phyloP scores from a whole-genome alignment of 257 asterid genomes.

The Euphrasia confusa region DNA sequence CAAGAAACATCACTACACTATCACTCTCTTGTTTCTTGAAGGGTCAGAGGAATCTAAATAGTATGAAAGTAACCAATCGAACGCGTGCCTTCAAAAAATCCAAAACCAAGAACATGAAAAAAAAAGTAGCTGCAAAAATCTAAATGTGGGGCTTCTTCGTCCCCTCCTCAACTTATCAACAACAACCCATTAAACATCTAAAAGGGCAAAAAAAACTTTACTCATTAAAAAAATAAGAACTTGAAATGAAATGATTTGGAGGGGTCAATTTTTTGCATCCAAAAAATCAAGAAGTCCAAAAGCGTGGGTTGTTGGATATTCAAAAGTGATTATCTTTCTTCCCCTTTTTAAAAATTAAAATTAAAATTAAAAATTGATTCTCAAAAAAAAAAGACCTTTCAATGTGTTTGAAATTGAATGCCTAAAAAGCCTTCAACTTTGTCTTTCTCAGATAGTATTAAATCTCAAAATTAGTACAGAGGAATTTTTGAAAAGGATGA shows the following conservation, averaged over 20 bases:
- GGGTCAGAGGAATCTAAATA: not conserved
- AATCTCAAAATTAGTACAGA: too few species aligned
- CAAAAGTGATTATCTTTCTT: not conserved
- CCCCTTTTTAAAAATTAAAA: not conserved
- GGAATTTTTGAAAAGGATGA: too few species aligned
- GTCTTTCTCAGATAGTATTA: too few species aligned
- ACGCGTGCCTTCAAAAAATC: conserved; percentile 54
- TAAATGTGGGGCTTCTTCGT: not conserved
- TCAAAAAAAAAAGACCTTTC: too few species aligned
- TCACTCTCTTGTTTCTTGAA: too few species aligned
- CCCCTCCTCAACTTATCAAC: not conserved
- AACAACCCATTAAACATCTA: conserved; percentile 3
- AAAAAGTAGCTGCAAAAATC: conserved; percentile 17
- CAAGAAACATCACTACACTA: conserved; percentile 15
- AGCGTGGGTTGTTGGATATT: not conserved
- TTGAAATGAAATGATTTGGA: not conserved
- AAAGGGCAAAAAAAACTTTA: not conserved
- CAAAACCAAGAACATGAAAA: conserved; percentile 53
- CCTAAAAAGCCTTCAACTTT: too few species aligned
- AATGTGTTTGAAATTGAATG: too few species aligned
- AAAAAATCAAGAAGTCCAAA: not conserved
- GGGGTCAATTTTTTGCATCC: conserved; percentile 2
- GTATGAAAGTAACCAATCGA: conserved; percentile 47
- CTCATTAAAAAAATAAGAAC: not conserved
- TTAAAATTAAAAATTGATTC: not conserved